Conservation (phyloP, 192 early-diverging fungal genomes). For the Chytriomyces sp. region DNA sequence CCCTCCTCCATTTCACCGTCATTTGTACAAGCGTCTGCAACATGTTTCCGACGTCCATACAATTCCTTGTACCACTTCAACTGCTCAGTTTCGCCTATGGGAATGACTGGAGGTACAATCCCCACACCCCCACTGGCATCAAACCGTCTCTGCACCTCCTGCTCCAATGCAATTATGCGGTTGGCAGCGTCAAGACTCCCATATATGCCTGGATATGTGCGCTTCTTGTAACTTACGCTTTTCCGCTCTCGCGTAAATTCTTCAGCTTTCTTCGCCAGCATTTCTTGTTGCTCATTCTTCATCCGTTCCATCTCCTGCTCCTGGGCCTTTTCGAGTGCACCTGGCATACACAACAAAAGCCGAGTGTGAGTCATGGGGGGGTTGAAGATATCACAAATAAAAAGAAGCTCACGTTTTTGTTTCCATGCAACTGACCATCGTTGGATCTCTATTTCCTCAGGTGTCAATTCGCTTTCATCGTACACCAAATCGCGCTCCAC, state of each 20-base stretch:
- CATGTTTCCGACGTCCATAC: background rate
- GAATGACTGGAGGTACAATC: conserved; percentile 13
- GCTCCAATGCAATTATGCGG: conserved; percentile 23
- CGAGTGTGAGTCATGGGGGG: background rate
- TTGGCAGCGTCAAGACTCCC: conserved; percentile 6
- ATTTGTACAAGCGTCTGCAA: background rate
- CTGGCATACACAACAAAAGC: background rate
- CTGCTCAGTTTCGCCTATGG: conserved; percentile 6
- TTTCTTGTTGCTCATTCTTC: conserved; percentile 1
- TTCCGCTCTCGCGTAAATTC: background rate
- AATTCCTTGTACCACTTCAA: background rate
- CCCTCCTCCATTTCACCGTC: conserved; percentile 7
- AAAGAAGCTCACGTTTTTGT: conserved; percentile 23
- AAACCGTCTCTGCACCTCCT: conserved; percentile 13
- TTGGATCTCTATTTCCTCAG: conserved; percentile 34
- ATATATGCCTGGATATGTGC: conserved; percentile 23
- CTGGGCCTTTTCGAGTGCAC: background rate
- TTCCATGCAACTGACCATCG: conserved; percentile 33
- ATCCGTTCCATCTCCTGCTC: conserved; percentile 1
- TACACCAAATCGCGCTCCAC: conserved; percentile 32
- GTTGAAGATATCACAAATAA: background rate
- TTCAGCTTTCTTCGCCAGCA: background rate
- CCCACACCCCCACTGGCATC: conserved; percentile 28
- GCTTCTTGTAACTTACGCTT: conserved; percentile 10
- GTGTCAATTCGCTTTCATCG: conserved; percentile 38